Conservation (phyloP, 164 flowering plant species). For the Liriodendron chinense region DNA sequence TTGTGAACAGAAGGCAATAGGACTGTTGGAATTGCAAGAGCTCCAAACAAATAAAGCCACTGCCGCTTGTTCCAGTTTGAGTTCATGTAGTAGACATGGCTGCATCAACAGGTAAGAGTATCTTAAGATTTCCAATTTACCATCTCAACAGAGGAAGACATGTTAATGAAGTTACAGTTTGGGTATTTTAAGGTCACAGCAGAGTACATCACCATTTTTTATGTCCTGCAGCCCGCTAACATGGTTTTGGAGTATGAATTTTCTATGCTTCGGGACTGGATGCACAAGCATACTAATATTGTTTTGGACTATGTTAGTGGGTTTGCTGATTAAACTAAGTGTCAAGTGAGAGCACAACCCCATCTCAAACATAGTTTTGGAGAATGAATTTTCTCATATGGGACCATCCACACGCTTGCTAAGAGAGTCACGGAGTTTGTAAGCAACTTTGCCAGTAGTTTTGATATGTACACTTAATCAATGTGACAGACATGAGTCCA, state of each 20-base stretch:
- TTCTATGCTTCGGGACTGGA: neutral
- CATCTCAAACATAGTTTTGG: neutral
- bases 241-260: neutral
- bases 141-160: neutral
- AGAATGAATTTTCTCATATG: too few species aligned
- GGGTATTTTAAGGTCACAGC: neutral
- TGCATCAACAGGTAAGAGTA: neutral
- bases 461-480: too few species aligned
- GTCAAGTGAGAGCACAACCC: neutral
- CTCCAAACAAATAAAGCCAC: conserved; percentile 14
- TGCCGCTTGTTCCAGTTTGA: conserved; percentile 11
- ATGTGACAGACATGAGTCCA: neutral
- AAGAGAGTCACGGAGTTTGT: too few species aligned
- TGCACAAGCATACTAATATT: neutral
- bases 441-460: too few species aligned
- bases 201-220: neutral
- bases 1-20: conserved; percentile 15
- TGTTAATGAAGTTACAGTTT: too few species aligned
- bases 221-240: neutral
- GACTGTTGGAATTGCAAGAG: conserved; percentile 7
- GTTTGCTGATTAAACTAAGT: neutral
- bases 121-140: neutral
- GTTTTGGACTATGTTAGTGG: too few species aligned
- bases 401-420: too few species aligned
- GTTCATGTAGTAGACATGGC: conserved; percentile 15